Evolutionary conservation across 805 yeast species (phyloP).

Genomic region (Kuraishia piskuri): DNA sequence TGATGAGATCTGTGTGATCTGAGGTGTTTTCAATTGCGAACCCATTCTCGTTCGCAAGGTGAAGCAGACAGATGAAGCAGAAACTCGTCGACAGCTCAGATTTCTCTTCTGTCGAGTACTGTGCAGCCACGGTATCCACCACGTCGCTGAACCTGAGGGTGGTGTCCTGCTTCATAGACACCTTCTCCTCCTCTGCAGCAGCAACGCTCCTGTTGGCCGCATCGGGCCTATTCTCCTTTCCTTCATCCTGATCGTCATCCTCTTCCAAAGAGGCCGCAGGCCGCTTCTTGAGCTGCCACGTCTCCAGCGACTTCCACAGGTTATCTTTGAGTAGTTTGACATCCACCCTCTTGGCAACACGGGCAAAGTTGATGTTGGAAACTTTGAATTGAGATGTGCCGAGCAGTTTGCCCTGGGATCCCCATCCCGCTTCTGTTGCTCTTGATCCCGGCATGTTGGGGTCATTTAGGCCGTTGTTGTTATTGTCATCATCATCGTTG

Average conservation of each 20-base stretch:
- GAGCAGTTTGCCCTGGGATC: constrained; percentile 8
- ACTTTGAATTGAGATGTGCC: constrained; percentile 8
- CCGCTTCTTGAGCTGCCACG: constrained; percentile 17
- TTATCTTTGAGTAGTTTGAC: constrained; percentile 37
- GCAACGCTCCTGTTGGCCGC: neutral
- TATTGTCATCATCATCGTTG: constrained; percentile 24
- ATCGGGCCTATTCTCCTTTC: neutral
- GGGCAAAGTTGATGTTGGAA: constrained; percentile 32
- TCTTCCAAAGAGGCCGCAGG: constrained; percentile 21
- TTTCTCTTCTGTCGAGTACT: constrained; percentile 28
- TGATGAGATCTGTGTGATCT: constrained; percentile 27
- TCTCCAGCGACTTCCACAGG: constrained; percentile 31
- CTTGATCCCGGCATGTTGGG: constrained; percentile 9
- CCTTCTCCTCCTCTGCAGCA: constrained; percentile 4
- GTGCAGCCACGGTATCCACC: constrained; percentile 24
- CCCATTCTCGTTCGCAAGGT: constrained; percentile 42
- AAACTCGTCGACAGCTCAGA: constrained; percentile 40
- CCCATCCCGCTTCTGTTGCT: constrained; percentile 9
- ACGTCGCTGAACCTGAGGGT: constrained; percentile 22
- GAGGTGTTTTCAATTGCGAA: constrained; percentile 26
- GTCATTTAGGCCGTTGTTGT: constrained; percentile 12
- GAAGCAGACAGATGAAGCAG: constrained; percentile 40
- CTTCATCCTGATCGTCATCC: constrained; percentile 9
- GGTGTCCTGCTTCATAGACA: constrained; percentile 3
- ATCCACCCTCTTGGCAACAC: constrained; percentile 40